Base-by-base conservation (phyloP, 2,329 filamentous ascomycete genomes). In the Fusarium dimerum region DNA sequence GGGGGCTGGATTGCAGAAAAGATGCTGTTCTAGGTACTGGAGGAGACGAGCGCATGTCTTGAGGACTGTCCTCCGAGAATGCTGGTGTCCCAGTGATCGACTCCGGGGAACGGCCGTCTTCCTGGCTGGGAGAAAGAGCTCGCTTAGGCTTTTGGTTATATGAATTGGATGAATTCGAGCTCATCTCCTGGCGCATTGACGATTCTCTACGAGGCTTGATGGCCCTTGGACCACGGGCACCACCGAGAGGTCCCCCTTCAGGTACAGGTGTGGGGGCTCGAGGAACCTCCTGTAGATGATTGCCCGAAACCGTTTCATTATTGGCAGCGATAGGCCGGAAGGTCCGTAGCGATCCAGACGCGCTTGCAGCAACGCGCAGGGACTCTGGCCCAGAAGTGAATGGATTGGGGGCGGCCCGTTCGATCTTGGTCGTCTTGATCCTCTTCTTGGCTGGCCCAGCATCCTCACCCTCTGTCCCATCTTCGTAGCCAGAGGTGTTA, bases 11-110 rank as follows among this genome's bases (percentile, higher is more conserved):
- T 46, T 69, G 77, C 30, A 80, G 74, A 60, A 78, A 85, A 41
- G 78, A 72, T 30, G 78, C 76, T 38, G 81, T 81, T 58, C 84
- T 81, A 56, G 92, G 85, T 1, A 95, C 79, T 1, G 94, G 94
- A 13, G 93, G 93, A 4, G 93, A 97, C 0, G 94, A 97, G 2
- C 89, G 89, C 62, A 97, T 90, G 48, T 90, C 89, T 45, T 85
- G 85, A 5, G 91, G 88, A 47, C 91, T 95, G 50, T 88, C 78
- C 47, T 78, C 82, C 48, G 83, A 80, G 39, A 75, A 78, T 34
- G 76, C 73, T 6, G 80, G 80, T 2, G 81, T 83, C 13, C 75
- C 77, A 0, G 71, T 79, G 36, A 75, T 61, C 12, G 81, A 83
- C 18, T 83, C 80, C 8, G 82, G 82, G 4, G 82, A 84, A 7